Evolutionary conservation across 2,329 filamentous ascomycete genomes (phyloP).

Genomic region (Pseudocercospora ulei): DNA sequence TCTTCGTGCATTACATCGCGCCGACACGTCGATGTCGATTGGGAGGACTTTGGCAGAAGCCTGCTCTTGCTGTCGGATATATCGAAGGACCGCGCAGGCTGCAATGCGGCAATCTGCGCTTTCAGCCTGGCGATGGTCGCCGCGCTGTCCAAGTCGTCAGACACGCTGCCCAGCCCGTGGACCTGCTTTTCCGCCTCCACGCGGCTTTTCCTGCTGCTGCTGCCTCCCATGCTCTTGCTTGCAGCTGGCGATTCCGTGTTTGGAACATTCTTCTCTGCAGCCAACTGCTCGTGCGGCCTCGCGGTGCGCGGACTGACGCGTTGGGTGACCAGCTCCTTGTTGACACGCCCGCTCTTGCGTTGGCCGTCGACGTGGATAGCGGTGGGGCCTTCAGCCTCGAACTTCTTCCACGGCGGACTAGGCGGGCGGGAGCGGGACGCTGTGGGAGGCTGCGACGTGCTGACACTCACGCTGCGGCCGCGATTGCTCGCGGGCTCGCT

Average conservation of each 20-base stretch:
- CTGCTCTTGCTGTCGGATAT: slow-evolving; percentile 8
- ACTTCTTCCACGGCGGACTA: slow-evolving; percentile 90
- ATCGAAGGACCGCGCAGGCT: slow-evolving; percentile 25
- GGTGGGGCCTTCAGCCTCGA: slow-evolving; percentile 75
- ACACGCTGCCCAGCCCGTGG: slow-evolving; percentile 16
- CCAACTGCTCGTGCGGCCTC: slow-evolving; percentile 28
- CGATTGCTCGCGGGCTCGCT: slow-evolving; percentile 25
- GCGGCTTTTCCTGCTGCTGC: slow-evolving; percentile 14
- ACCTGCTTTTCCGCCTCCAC: slow-evolving; percentile 11
- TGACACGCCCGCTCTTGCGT: slow-evolving; percentile 53
- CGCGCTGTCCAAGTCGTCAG: slow-evolving; percentile 16
- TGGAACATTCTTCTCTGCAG: slow-evolving; percentile 19
- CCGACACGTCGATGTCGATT: slow-evolving; percentile 11
- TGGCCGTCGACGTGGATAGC: slow-evolving; percentile 60
- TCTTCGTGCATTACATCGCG: slow-evolving; percentile 9
- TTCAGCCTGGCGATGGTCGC: slow-evolving; percentile 27
- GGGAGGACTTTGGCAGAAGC: slow-evolving; percentile 22
- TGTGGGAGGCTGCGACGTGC: slow-evolving; percentile 18
- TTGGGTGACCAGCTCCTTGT: slow-evolving; percentile 32
- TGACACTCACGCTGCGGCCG: slow-evolving; percentile 23
- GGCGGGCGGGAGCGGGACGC: slow-evolving; percentile 41
- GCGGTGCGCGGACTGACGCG: slow-evolving; percentile 30
- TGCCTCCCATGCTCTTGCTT: slow-evolving; percentile 18
- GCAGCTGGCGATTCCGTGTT: slow-evolving; percentile 14
- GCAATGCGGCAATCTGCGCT: slow-evolving; percentile 29